Conservation (phyloP, 129 eudicot species). For the Glebionis coronaria region DNA sequence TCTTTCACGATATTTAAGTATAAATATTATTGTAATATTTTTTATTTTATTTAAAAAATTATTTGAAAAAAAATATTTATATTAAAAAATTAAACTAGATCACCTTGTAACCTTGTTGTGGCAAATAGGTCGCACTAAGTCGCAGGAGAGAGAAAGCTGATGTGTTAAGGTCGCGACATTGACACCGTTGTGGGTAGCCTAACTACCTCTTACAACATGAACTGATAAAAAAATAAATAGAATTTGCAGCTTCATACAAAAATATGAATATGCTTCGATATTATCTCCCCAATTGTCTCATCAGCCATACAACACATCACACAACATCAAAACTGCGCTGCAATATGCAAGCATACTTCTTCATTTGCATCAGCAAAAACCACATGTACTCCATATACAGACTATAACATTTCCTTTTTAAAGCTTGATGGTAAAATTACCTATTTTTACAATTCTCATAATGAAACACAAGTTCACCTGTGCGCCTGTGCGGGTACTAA, state of each 20-base stretch:
- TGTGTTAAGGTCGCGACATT: too few species aligned
- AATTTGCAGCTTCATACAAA: slow-evolving; percentile 10
- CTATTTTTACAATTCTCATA: background rate
- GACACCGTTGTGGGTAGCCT: too few species aligned
- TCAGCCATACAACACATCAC: slow-evolving; percentile 20
- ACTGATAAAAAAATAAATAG: too few species aligned
- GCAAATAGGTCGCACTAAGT: too few species aligned
- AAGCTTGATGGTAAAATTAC: background rate
- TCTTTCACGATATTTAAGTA: too few species aligned
- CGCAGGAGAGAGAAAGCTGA: too few species aligned
- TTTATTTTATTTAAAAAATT: too few species aligned
- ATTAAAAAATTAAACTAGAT: too few species aligned
- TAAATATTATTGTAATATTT: too few species aligned
- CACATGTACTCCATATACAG: background rate
- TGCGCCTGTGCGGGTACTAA: background rate
- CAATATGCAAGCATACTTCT: slow-evolving; percentile 6
- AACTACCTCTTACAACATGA: too few species aligned
- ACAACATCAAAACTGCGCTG: slow-evolving; percentile 5
- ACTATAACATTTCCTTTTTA: background rate
- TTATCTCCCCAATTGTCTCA: slow-evolving; percentile 17
- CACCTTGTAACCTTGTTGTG: too few species aligned
- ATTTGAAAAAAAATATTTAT: too few species aligned
- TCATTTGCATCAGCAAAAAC: slow-evolving; percentile 5
- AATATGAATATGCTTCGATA: slow-evolving; percentile 8
- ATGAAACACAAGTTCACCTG: background rate